Conservation (phyloP, 495 filamentous ascomycete species). For the Glarea lozoyensis region DNA sequence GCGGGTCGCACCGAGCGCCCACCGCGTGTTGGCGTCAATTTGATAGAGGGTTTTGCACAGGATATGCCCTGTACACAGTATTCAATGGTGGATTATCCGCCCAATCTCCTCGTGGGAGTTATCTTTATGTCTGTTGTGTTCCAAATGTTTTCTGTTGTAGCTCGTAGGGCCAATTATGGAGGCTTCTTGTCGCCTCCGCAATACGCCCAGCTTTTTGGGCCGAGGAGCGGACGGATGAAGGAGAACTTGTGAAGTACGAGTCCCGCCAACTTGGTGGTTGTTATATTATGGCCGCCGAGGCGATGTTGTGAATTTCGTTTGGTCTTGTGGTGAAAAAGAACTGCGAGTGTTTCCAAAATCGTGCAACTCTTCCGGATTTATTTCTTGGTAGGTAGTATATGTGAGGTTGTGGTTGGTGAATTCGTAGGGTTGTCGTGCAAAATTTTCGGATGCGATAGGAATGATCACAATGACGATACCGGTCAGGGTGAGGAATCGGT, state of each 20-base stretch:
- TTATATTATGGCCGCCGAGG: slow-evolving; percentile 11
- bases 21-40: slow-evolving; percentile 25
- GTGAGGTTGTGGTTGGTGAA: background rate
- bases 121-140: slow-evolving; percentile 5
- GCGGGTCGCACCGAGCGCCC: slow-evolving; percentile 25
- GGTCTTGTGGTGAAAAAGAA: too few relatives aligned
- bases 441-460: background rate
- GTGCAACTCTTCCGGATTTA: too few relatives aligned
- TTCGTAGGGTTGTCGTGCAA: slow-evolving; percentile 1
- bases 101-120: slow-evolving; percentile 1
- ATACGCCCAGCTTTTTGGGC: slow-evolving; percentile 85
- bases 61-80: slow-evolving; percentile 22
- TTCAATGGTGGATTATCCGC: slow-evolving; percentile 6
- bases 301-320: slow-evolving; percentile 1
- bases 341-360: background rate
- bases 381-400: background rate
- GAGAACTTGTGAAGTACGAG: slow-evolving; percentile 65
- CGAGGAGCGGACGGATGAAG: slow-evolving; percentile 85
- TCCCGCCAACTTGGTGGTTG: slow-evolving; percentile 95
- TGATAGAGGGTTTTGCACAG: slow-evolving; percentile 22
- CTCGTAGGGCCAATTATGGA: slow-evolving; percentile 80
- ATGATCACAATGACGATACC: slow-evolving; percentile 2
- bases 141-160: background rate
- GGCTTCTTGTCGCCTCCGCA: slow-evolving; percentile 94
- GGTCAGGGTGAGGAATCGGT: background rate